Evolutionary conservation across 1,284 basidiomycete genomes (phyloP).

Genomic region (Gymnopus androsaceus): DNA sequence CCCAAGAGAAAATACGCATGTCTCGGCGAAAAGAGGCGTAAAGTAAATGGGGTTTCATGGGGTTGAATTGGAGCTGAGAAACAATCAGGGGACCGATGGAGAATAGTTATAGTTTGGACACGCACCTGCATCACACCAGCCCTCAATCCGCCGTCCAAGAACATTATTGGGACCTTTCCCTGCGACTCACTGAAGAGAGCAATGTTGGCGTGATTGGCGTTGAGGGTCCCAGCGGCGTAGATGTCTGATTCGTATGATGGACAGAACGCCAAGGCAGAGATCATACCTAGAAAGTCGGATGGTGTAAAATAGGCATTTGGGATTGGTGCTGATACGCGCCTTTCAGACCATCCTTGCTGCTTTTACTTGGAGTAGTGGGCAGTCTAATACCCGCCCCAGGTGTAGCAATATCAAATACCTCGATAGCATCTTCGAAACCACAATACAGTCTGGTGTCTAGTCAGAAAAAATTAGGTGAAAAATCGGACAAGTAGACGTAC

Average conservation of each 20-base stretch:
- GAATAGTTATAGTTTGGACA: background rate
- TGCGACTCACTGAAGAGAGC: conserved; percentile 73
- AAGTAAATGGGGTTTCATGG: conserved; percentile 66
- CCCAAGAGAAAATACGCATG: conserved; percentile 73
- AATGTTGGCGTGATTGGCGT: conserved; percentile 63
- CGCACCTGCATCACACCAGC: conserved; percentile 75
- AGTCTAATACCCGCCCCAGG: conserved; percentile 78
- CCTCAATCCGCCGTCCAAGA: conserved; percentile 45
- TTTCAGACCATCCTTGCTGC: conserved; percentile 83
- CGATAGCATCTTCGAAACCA: conserved; percentile 87
- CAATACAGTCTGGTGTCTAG: conserved; percentile 71
- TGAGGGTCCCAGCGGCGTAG: conserved; percentile 74
- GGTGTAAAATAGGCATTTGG: background rate
- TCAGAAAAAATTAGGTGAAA: conserved; percentile 1
- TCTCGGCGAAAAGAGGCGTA: conserved; percentile 79
- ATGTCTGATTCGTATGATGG: conserved; percentile 62
- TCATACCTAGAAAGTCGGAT: conserved; percentile 76
- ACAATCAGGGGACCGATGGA: background rate
- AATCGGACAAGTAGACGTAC: conserved; percentile 43
- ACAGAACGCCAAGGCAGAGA: conserved; percentile 81
- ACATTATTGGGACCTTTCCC: conserved; percentile 54
- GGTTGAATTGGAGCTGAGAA: conserved; percentile 78
- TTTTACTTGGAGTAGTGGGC: conserved; percentile 74
- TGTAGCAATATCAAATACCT: conserved; percentile 78
- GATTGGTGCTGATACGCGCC: too few species aligned